A percentile compares a stretch with the other conserved stretches of the same genome.
Evolutionary conservation across 192 early-diverging fungal species (phyloP).

Genomic region (Dissophora globulifera): DNA sequence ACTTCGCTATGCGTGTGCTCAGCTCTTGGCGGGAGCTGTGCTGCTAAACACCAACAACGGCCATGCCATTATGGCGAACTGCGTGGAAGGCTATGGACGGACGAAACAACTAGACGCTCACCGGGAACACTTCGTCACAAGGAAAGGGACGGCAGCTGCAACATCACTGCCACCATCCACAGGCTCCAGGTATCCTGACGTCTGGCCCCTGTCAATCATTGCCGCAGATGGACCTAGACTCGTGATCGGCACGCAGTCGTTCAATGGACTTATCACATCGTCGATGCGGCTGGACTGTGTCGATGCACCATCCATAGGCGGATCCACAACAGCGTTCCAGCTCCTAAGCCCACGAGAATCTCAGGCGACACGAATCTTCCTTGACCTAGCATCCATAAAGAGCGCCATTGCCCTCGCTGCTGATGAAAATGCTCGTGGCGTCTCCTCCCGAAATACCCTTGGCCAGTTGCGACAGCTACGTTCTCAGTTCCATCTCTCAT

Average conservation of each 20-base stretch:
- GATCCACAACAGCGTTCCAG: conserved; percentile 6
- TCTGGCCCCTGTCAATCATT: conserved; percentile 28
- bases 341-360: conserved; percentile 13
- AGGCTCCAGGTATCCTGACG: conserved; percentile 24
- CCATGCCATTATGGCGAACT: too few species aligned
- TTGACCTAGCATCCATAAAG: conserved; percentile 20
- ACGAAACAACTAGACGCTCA: too few species aligned
- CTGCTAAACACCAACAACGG: too few species aligned
- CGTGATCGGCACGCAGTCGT: conserved; percentile 46
- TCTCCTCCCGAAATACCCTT: conserved; percentile 6
- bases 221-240: conserved; percentile 17
- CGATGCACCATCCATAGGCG: conserved; percentile 18
- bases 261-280: conserved; percentile 42
- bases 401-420: background rate
- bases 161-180: conserved; percentile 8
- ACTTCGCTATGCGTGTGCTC: too few species aligned
- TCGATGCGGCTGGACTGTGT: conserved; percentile 32
- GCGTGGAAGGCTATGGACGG: too few species aligned
- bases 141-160: too few species aligned
- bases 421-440: conserved; percentile 1
- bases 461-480: conserved; percentile 29
- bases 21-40: too few species aligned
- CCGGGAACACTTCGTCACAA: too few species aligned
- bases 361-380: conserved; percentile 15
- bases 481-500: conserved; percentile 24